phyloP scores from a whole-genome alignment of 192 early-diverging fungal species.

The Coemansia sp. region DNA sequence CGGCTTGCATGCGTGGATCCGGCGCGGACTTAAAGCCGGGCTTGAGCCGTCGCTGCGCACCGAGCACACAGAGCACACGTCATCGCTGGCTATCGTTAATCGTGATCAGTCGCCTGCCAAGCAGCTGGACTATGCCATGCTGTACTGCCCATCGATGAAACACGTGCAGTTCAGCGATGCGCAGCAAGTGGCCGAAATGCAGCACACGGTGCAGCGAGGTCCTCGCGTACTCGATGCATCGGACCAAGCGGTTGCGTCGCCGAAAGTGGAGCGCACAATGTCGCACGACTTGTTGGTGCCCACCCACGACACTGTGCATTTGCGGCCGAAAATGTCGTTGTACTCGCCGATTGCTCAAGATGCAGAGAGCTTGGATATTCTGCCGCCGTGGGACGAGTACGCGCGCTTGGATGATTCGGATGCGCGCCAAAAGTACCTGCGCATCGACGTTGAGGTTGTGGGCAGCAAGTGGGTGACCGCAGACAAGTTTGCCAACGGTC shows the following conservation, averaged over 20 bases:
- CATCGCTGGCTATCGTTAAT: constrained; percentile 28
- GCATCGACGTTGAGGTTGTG: constrained; percentile 73
- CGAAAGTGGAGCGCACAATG: constrained; percentile 6
- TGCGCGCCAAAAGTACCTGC: constrained; percentile 58
- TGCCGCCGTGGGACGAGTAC: constrained; percentile 51
- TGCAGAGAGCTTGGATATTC: constrained; percentile 7
- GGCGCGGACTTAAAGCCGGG: constrained; percentile 15
- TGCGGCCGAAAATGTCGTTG: constrained; percentile 46
- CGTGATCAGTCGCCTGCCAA: background rate
- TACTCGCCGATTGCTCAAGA: constrained; percentile 43
- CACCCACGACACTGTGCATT: background rate
- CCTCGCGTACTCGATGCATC: constrained; percentile 30
- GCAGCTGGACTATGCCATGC: constrained; percentile 39
- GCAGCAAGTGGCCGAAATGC: constrained; percentile 6
- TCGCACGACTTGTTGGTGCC: constrained; percentile 4
- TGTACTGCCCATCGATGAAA: constrained; percentile 52
- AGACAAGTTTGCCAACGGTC: constrained; percentile 49
- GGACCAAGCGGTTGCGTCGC: constrained; percentile 16
- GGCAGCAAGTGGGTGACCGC: constrained; percentile 56
- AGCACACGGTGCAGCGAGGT: constrained; percentile 2
- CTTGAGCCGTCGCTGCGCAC: background rate
- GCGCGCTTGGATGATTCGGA: constrained; percentile 14
- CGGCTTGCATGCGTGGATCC: constrained; percentile 47
- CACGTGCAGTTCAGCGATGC: constrained; percentile 43
- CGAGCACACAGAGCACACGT: background rate